phyloP scores from a whole-genome alignment of 1,139 yeast species.

The Taphrina populina region DNA sequence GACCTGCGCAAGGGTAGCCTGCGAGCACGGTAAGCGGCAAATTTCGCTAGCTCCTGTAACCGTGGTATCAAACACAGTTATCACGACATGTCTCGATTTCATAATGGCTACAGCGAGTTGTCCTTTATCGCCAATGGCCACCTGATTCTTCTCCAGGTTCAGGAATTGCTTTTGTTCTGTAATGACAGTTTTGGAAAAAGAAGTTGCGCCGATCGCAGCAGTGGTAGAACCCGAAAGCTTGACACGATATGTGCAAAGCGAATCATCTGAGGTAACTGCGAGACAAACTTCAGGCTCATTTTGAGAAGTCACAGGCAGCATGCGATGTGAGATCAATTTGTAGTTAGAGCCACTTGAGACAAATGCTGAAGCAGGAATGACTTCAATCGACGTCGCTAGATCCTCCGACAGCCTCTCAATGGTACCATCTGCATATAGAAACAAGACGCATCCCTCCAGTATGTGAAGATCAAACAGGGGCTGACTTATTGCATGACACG shows the following conservation, averaged over 20 bases:
- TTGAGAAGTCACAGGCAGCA: too few relatives aligned
- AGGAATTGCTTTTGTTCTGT: not conserved
- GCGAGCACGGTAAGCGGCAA: not conserved
- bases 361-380: too few relatives aligned
- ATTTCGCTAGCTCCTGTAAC: not conserved
- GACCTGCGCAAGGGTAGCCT: not conserved
- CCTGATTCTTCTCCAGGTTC: not conserved
- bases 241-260: not conserved
- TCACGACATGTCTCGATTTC: not conserved
- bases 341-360: conserved; percentile 1
- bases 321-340: not conserved
- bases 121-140: conserved; percentile 2
- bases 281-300: not conserved
- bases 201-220: not conserved
- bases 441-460: not conserved
- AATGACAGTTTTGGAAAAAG: not conserved
- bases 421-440: not conserved
- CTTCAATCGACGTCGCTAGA: not conserved
- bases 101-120: conserved; percentile 2
- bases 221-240: not conserved
- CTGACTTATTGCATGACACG: not conserved
- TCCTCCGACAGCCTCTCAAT: conserved; percentile 3
- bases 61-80: not conserved
- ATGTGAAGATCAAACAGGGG: not conserved
- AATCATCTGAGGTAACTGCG: not conserved